Evolutionary conservation across 2,329 filamentous ascomycete species (phyloP).

Genomic region (Neonectria coccinea): DNA sequence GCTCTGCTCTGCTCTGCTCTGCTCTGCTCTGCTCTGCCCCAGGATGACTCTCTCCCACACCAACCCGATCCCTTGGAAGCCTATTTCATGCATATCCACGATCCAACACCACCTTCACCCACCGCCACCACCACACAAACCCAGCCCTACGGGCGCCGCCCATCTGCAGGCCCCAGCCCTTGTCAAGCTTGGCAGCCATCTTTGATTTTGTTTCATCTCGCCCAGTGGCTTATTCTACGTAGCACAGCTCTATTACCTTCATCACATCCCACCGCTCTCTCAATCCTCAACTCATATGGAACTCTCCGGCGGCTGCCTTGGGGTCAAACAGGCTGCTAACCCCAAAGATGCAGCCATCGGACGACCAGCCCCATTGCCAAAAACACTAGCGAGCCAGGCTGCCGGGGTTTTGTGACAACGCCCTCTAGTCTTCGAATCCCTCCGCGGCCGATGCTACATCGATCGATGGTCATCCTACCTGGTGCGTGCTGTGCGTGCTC

Average conservation of each 20-base stretch:
- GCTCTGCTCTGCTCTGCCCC: background rate
- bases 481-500: background rate
- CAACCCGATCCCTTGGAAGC: slow-evolving; percentile 1
- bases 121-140: background rate
- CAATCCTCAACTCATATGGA: background rate
- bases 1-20: background rate
- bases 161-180: background rate
- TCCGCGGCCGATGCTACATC: slow-evolving; percentile 5
- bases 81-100: background rate
- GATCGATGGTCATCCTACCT: slow-evolving; percentile 17
- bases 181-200: background rate
- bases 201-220: background rate
- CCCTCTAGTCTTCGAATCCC: background rate
- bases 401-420: slow-evolving; percentile 3
- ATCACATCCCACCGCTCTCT: background rate
- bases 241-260: background rate
- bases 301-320: slow-evolving; percentile 17
- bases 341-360: slow-evolving; percentile 6
- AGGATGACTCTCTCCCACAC: slow-evolving; percentile 1
- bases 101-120: background rate
- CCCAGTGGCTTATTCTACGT: no score
- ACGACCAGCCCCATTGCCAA: background rate
- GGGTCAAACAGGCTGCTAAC: slow-evolving; percentile 12
- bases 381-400: slow-evolving; percentile 19
- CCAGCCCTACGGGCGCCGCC: slow-evolving; percentile 9